phyloP scores from a whole-genome alignment of 1,284 basidiomycete genomes.

The Tilletiopsis washingtonensis region DNA sequence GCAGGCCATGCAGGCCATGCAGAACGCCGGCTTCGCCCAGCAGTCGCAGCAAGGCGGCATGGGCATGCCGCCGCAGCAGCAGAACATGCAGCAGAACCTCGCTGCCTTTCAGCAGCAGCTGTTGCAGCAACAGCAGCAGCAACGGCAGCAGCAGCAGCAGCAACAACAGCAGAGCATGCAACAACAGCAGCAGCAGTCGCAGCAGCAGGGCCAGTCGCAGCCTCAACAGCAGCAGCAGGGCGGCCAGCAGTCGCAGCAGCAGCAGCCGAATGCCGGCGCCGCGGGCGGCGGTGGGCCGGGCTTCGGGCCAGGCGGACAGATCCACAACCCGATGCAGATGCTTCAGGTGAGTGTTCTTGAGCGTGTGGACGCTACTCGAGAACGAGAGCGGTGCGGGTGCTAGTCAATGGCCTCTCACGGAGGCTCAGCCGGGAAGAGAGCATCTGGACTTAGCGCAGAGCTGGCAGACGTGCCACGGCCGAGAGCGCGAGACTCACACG shows the following conservation, averaged over 20 bases:
- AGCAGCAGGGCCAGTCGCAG: not conserved
- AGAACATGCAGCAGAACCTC: no score
- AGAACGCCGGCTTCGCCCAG: no score
- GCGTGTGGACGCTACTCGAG: no score
- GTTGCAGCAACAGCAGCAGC: conserved; percentile 1
- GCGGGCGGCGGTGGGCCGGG: no score
- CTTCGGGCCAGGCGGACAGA: conserved; percentile 3
- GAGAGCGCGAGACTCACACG: no score
- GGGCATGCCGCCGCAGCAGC: no score
- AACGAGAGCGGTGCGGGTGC: no score
- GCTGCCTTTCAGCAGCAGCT: conserved; percentile 11
- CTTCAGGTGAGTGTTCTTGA: not conserved
- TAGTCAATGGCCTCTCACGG: no score
- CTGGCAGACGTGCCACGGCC: no score
- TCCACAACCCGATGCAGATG: not conserved
- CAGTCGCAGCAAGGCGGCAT: no score
- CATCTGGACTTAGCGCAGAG: no score
- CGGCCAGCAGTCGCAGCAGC: not conserved
- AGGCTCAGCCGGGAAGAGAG: not conserved
- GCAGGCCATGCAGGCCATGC: no score
- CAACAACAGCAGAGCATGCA: conserved; percentile 3
- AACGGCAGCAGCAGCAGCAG: not conserved
- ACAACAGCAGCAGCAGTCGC: conserved; percentile 18
- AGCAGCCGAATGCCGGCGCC: conserved; percentile 3
- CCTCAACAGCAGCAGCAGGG: not conserved